Percentiles rank a stretch among this genome's conserved stretches.
phyloP scores from a whole-genome alignment of 768 basidiomycete species.

The Cystobasidium onofrii region DNA sequence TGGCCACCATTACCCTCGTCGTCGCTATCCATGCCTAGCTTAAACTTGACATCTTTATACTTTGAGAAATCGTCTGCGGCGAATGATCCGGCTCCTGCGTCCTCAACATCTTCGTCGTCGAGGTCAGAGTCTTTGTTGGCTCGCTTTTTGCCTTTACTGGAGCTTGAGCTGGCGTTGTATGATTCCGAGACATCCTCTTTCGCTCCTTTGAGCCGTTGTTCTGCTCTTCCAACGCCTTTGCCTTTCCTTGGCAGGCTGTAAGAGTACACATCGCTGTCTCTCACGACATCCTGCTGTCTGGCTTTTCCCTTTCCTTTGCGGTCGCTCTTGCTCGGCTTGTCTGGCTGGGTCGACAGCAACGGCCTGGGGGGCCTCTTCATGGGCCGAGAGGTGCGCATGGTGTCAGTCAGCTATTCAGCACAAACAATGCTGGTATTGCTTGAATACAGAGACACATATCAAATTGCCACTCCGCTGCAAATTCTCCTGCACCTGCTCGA shows the following conservation, averaged over 20 bases:
- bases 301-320: slow-evolving; percentile 30
- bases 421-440: not conserved
- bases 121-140: slow-evolving; percentile 43
- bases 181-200: slow-evolving; percentile 7
- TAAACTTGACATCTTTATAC: slow-evolving; percentile 41
- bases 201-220: not conserved
- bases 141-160: not conserved
- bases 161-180: not conserved
- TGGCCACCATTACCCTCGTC: slow-evolving; percentile 43
- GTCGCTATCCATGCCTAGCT: slow-evolving; percentile 48
- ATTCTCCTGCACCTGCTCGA: not conserved
- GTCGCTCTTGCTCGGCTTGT: slow-evolving; percentile 6
- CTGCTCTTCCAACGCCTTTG: not conserved
- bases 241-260: not conserved
- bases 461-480: not conserved
- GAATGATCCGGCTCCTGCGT: slow-evolving; percentile 42
- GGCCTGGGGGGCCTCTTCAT: slow-evolving; percentile 15
- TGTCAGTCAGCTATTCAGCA: not conserved
- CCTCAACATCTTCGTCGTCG: slow-evolving; percentile 50
- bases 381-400: slow-evolving; percentile 14
- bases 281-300: not conserved
- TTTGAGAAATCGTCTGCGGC: slow-evolving; percentile 41
- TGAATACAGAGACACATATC: not conserved
- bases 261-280: not conserved
- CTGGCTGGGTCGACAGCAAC: not conserved